A percentile compares a stretch with the other conserved stretches of the same genome.
Evolutionary conservation across 2,329 filamentous ascomycete species (phyloP).

Genomic region (Bisporella sp.): DNA sequence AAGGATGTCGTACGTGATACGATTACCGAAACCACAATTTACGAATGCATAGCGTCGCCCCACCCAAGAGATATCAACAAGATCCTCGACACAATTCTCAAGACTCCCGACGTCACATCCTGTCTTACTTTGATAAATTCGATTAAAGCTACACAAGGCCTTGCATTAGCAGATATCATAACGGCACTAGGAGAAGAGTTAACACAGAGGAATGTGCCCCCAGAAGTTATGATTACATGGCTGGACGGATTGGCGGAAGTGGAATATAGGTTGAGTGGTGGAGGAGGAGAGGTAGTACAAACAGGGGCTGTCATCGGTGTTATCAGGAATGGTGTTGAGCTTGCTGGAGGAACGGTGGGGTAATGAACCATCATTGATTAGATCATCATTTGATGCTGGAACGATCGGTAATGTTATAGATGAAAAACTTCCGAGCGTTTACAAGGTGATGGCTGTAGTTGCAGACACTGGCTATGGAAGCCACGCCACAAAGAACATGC

Average conservation of each 20-base stretch:
- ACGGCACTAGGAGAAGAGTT: slow-evolving; percentile 80
- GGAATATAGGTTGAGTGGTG: slow-evolving; percentile 83
- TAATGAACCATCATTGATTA: neutral
- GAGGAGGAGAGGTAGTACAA: slow-evolving; percentile 81
- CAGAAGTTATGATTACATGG: slow-evolving; percentile 87
- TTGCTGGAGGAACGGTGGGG: slow-evolving; percentile 39
- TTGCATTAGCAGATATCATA: slow-evolving; percentile 90
- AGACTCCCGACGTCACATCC: slow-evolving; percentile 79
- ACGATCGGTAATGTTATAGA: too few species aligned
- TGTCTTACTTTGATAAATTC: slow-evolving; percentile 84
- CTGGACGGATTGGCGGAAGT: slow-evolving; percentile 86
- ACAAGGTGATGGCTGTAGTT: too few species aligned
- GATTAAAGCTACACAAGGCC: slow-evolving; percentile 75
- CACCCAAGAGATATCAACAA: slow-evolving; percentile 81
- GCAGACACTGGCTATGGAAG: too few species aligned
- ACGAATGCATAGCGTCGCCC: slow-evolving; percentile 93
- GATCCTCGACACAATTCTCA: slow-evolving; percentile 77
- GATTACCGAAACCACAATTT: slow-evolving; percentile 88
- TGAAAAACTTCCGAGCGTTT: too few species aligned
- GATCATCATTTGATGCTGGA: too few species aligned
- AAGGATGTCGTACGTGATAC: slow-evolving; percentile 69
- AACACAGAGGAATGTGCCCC: slow-evolving; percentile 71
- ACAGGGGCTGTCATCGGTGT: slow-evolving; percentile 90
- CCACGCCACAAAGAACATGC: too few species aligned
- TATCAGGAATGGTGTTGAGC: slow-evolving; percentile 76